Evolutionary conservation across 176 grass and related monocot species (phyloP).

Genomic region (Bothriochloa decipiens): DNA sequence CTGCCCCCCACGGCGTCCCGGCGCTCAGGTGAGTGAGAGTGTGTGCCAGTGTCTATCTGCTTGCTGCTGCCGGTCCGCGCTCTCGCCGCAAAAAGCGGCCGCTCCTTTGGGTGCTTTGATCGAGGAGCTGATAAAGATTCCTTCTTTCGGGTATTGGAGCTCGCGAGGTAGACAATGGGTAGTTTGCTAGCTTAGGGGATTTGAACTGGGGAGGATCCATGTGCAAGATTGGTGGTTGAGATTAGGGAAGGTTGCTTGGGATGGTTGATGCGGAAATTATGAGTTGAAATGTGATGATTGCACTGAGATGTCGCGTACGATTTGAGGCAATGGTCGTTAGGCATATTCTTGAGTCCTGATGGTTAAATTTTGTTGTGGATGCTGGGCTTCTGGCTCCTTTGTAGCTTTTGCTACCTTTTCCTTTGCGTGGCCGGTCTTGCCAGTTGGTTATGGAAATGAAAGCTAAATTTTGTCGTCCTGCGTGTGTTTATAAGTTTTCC

Average conservation of each 20-base stretch:
- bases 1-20: constrained; percentile 10
- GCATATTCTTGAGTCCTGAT: background rate
- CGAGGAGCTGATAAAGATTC: background rate
- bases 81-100: background rate
- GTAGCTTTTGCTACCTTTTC: background rate
- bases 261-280: background rate
- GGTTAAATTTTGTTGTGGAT: background rate
- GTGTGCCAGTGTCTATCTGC: background rate
- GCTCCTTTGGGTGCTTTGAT: background rate
- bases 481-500: background rate
- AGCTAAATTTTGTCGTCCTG: background rate
- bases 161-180: background rate
- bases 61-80: background rate
- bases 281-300: background rate
- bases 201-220: background rate
- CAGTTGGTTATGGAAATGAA: background rate
- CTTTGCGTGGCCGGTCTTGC: background rate
- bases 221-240: background rate
- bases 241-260: background rate
- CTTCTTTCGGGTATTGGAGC: background rate
- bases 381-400: background rate
- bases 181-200: background rate
- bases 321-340: no score
- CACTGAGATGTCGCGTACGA: no score
- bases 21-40: constrained; percentile 51